A percentile compares a stretch with the other conserved stretches of the same genome.
Evolutionary conservation across 306 rosid species (phyloP).

Genomic region (Cucurbita argyrosperma): DNA sequence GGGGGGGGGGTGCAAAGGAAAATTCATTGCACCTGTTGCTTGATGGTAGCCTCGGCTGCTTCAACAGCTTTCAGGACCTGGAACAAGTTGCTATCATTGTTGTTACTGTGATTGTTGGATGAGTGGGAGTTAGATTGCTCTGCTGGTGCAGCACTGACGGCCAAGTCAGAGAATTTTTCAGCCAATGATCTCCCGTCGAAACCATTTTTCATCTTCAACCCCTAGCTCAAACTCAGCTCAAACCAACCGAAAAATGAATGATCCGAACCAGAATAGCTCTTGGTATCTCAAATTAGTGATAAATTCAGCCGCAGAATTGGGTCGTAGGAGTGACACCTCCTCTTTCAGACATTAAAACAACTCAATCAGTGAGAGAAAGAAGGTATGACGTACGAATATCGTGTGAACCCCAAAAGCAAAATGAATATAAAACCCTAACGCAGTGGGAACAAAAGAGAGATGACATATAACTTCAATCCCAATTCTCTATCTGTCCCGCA

Average conservation of each 20-base stretch:
- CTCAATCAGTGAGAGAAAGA: neutral
- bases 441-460: neutral
- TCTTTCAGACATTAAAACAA: neutral
- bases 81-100: slow-evolving; percentile 42
- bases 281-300: neutral
- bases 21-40: slow-evolving; percentile 50
- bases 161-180: slow-evolving; percentile 58
- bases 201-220: slow-evolving; percentile 72
- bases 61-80: slow-evolving; percentile 94
- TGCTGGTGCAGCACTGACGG: slow-evolving; percentile 18
- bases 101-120: slow-evolving; percentile 18
- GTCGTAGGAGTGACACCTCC: neutral
- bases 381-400: neutral
- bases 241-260: neutral
- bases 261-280: neutral
- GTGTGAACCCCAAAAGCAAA: neutral
- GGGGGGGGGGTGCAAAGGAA: neutral
- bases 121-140: slow-evolving; percentile 7
- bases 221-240: neutral
- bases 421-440: neutral
- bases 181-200: slow-evolving; percentile 42
- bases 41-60: slow-evolving; percentile 83
- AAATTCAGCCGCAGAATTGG: neutral
- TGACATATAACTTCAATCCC: neutral
- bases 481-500: slow-evolving; percentile 1